A percentile compares a stretch with the other conserved stretches of the same genome.
Evolutionary conservation across 2,329 filamentous ascomycete genomes (phyloP).

Genomic region (Botrytis elliptica): DNA sequence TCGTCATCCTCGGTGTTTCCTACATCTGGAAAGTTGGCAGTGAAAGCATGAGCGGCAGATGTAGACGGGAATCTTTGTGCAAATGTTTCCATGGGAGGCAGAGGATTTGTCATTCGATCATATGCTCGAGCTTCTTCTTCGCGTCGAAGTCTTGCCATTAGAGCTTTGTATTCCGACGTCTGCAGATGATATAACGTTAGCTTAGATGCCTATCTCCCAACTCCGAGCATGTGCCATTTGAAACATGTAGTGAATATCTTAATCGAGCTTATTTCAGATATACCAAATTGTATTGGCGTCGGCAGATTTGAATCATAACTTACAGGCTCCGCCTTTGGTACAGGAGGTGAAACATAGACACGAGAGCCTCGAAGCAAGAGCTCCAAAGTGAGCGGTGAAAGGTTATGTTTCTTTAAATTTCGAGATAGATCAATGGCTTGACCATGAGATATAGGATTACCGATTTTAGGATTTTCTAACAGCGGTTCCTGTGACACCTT

Average conservation of each 20-base stretch:
- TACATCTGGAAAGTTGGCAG: slow-evolving; percentile 48
- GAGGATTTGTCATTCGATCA: slow-evolving; percentile 71
- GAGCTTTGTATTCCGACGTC: slow-evolving; percentile 77
- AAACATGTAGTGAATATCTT: not conserved
- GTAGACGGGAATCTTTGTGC: slow-evolving; percentile 55
- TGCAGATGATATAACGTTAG: slow-evolving; percentile 40
- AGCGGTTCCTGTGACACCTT: slow-evolving; percentile 45
- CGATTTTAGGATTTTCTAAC: slow-evolving; percentile 47
- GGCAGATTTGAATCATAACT: slow-evolving; percentile 35
- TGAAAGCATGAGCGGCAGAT: slow-evolving; percentile 54
- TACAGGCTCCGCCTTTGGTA: slow-evolving; percentile 75
- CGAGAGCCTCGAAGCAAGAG: slow-evolving; percentile 67
- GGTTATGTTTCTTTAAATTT: slow-evolving; percentile 44
- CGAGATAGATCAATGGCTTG: slow-evolving; percentile 66
- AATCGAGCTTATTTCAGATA: not conserved
- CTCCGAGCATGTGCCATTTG: no score
- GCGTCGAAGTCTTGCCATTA: slow-evolving; percentile 81
- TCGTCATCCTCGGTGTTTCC: slow-evolving; percentile 55
- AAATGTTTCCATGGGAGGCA: slow-evolving; percentile 56
- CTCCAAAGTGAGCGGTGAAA: slow-evolving; percentile 57
- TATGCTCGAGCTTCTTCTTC: slow-evolving; percentile 83
- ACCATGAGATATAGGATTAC: slow-evolving; percentile 68
- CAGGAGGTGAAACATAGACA: slow-evolving; percentile 76
- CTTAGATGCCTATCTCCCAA: not conserved
- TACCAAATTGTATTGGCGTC: not conserved